A percentile compares a stretch with the other conserved stretches of the same genome.
Conservation (phyloP, 805 yeast species). For the Cyberlindnera bimundalis region DNA sequence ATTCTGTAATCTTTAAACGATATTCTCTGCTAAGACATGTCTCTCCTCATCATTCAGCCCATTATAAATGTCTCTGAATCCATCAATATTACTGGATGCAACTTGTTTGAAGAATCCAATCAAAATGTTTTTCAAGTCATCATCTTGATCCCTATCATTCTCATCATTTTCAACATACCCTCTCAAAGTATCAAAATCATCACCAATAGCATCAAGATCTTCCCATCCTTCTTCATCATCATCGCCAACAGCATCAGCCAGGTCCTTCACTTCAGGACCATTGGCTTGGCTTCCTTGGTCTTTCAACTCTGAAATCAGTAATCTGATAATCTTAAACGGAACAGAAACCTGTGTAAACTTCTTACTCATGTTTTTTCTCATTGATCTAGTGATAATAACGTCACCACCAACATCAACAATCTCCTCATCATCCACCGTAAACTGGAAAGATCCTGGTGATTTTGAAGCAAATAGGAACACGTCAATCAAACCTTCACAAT, state of each 20-base stretch:
- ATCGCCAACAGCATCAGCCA: conserved; percentile 64
- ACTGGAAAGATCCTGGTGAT: conserved; percentile 37
- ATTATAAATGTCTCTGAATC: conserved; percentile 51
- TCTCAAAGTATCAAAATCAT: conserved; percentile 60
- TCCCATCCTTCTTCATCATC: conserved; percentile 72
- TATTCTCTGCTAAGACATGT: conserved; percentile 46
- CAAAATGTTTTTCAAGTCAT: conserved; percentile 35
- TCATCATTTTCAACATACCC: conserved; percentile 47
- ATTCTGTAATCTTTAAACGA: conserved; percentile 38
- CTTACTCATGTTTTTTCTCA: conserved; percentile 50
- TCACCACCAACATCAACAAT: conserved; percentile 54
- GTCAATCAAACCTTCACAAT: conserved; percentile 66
- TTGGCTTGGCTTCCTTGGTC: conserved; percentile 42
- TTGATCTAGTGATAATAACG: conserved; percentile 80
- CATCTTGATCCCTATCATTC: conserved; percentile 11
- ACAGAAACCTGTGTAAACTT: conserved; percentile 65
- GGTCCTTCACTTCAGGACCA: conserved; percentile 10
- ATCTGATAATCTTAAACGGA: conserved; percentile 65
- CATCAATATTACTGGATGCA: conserved; percentile 39
- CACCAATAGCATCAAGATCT: conserved; percentile 65
- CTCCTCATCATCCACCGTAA: conserved; percentile 75
- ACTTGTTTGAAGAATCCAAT: conserved; percentile 48
- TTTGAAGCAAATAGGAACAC: conserved; percentile 53
- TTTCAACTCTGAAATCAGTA: conserved; percentile 65
- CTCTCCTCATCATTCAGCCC: conserved; percentile 38